Evolutionary conservation across 2,329 filamentous ascomycete species (phyloP).

Genomic region (Tolypocladium capitatum): DNA sequence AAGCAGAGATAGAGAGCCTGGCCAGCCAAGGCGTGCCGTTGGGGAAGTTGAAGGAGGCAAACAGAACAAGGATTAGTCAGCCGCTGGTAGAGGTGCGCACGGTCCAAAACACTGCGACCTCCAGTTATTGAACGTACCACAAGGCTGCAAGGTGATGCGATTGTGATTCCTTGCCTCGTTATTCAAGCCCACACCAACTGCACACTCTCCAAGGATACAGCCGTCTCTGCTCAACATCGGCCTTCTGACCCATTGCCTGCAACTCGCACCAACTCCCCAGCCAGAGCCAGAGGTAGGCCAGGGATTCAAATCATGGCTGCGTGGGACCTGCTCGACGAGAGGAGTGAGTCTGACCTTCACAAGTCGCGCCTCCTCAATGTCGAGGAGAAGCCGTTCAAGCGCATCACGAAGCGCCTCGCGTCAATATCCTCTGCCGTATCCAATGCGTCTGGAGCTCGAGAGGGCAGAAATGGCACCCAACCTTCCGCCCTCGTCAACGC

Average conservation of each 20-base stretch:
- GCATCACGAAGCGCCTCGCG: conserved; percentile 70
- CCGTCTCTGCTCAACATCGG: not conserved
- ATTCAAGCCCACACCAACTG: not conserved
- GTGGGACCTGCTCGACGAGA: conserved; percentile 59
- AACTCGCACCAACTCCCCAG: not conserved
- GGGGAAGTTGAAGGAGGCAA: not conserved
- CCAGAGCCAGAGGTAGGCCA: not conserved
- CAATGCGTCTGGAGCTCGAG: conserved; percentile 9
- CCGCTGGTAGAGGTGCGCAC: not conserved
- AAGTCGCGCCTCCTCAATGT: conserved; percentile 76
- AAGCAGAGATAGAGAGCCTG: no score
- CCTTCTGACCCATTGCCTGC: not conserved
- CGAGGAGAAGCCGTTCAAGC: conserved; percentile 85
- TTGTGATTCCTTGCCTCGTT: not conserved
- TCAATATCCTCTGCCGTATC: conserved; percentile 50
- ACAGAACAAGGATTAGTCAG: not conserved
- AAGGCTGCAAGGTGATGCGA: not conserved
- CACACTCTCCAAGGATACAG: not conserved
- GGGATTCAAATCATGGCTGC: conserved; percentile 21
- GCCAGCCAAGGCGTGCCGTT: no score
- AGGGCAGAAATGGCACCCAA: conserved; percentile 25
- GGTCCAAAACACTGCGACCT: no score
- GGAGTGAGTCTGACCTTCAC: conserved; percentile 74
- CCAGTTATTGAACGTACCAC: no score
- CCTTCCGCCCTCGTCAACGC: conserved; percentile 12